Base-by-base conservation (phyloP, 768 basidiomycete genomes). In the Lentinula guzmanii region DNA sequence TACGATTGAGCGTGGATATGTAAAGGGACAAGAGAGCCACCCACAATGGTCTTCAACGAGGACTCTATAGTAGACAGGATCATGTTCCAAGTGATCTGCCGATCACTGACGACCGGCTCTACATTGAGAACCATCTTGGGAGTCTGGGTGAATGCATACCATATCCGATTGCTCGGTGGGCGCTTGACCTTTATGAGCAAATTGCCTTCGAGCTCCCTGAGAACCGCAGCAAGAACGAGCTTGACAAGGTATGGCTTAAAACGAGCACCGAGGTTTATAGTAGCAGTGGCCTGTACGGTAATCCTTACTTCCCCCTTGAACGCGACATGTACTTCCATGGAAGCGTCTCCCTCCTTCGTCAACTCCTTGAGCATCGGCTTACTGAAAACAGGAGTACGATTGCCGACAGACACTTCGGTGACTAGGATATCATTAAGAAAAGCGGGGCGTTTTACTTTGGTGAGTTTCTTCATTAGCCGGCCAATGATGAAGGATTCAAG, bases 281-380 rank as follows among this genome's bases (percentile, higher is more conserved):
- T 90, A 1, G 91, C 95, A 0, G 89, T 91, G 1, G 95, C 92
- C 69, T 93, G 90, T 31, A 97, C 83, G 5, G 92, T 97, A 61
- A 97, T 89, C 15, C 94, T 83, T 28, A 98, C 76, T 69, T 93
- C 93, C 52, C 95, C 94, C 70, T 90, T 89, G 78, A 91, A 95
- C 11, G 79, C 80, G 28, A 96, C 73, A 64, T 90, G 88, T 5
- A 95, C 84, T 69, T 98, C 96, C 69, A 98, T 77, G 4, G 92
- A 82, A 0, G 94, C 93, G 65, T 96, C 92, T 16, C 97, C 97
- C 61, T 97, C 94, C 65, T 89, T 87, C 1, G 94, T 96, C 59
- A 98, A 85, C 68, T 98, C 94, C 76, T 98, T 98, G 60, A 99
- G 79, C 96, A 98, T 98, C 3, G 97, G 97, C 65, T 95, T 96